These are phyloP conservation scores for Aspergillus sp. DNA, from an alignment of 2,329 filamentous ascomycete species.

Conservation along the genomic window DNA sequence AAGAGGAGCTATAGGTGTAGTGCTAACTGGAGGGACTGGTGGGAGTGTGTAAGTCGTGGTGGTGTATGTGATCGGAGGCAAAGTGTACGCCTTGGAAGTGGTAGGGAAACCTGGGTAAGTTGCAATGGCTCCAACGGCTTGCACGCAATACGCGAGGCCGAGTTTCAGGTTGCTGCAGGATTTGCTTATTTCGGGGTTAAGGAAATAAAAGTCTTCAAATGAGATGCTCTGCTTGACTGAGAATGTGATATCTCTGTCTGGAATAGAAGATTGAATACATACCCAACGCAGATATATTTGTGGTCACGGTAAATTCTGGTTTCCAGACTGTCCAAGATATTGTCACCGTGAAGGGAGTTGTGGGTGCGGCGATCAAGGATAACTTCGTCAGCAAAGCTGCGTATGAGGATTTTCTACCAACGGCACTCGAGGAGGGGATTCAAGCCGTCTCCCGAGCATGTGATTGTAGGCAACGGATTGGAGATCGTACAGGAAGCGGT, in stretches of 20 bases:
- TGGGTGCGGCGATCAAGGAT: background rate
- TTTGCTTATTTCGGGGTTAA: slow-evolving; percentile 13
- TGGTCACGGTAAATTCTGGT: background rate
- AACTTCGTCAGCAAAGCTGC: slow-evolving; percentile 23
- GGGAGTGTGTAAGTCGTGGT: slow-evolving; percentile 3
- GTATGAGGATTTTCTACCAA: slow-evolving; percentile 27
- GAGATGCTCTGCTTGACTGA: slow-evolving; percentile 5
- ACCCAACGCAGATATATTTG: slow-evolving; percentile 4
- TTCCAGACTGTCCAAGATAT: background rate
- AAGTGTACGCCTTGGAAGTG: slow-evolving; percentile 1
- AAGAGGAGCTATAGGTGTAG: background rate
- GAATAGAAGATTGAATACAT: background rate
- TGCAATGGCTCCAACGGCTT: slow-evolving; percentile 7
- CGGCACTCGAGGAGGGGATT: slow-evolving; percentile 26
- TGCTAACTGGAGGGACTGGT: slow-evolving; percentile 1
- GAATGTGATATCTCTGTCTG: background rate
- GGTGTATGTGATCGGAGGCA: background rate
- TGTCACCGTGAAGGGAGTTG: background rate
- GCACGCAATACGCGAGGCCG: slow-evolving; percentile 15
- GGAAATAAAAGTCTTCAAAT: slow-evolving; percentile 8
- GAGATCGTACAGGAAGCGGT: background rate
- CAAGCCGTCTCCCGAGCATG: slow-evolving; percentile 26
- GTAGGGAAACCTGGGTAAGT: slow-evolving; percentile 6
- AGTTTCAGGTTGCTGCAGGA: slow-evolving; percentile 15
- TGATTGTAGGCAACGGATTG: slow-evolving; percentile 19